Evolutionary conservation across 352 stramenopile species (phyloP), one percentile per base, ranked within the genome.

Genomic region (Pythium vanterpoolii): DNA sequence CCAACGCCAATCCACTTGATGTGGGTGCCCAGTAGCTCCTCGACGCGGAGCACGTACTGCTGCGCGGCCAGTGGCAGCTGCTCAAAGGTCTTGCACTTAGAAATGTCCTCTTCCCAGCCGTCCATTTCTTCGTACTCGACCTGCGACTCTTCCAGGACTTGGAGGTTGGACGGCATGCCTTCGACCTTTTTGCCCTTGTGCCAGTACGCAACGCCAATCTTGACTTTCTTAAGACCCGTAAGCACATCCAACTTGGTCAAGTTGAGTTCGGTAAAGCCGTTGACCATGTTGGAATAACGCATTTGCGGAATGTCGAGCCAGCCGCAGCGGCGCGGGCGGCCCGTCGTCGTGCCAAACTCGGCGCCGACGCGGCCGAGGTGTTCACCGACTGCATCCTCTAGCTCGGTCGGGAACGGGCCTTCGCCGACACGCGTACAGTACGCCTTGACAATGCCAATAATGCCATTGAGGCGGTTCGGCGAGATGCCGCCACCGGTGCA

Each of bases 201-300:
- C 77, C 89, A 97, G 87, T 99, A 99, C 4, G 89, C 87, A 43
- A 96, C 90, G 56, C 92, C 96, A 69, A 99, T 93, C 77, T 98
- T 97, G 56, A 98, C 84, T 64, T 96, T 89, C 48, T 96, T 72
- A 26, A 99, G 74, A n/a, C 97, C 97, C 31, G 96, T 99, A 47
- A 99, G 82, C 43, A 99, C 96, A 77, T 99, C 98, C 43, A 99
- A 74, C 82, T 99, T 99, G 67, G 98, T 99, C 65, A 99, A 68
- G 73, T 99, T 99, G 51, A 99, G 71, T 54, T 94, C 89, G 38
- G 96, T 98, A 82, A 98, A 99, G 65, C 85, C 87, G 72, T 98
- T 98, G 51, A 98, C 77, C 76, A 97, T 87, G 67, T 86, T 89
- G 21, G 87, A 96, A 80, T 98, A 98, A 38, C 80, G 77, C 85